Percentiles rank a stretch among this genome's conserved stretches.
phyloP scores from a whole-genome alignment of 441 rosid genomes.

The Pelargonium citronellum region DNA sequence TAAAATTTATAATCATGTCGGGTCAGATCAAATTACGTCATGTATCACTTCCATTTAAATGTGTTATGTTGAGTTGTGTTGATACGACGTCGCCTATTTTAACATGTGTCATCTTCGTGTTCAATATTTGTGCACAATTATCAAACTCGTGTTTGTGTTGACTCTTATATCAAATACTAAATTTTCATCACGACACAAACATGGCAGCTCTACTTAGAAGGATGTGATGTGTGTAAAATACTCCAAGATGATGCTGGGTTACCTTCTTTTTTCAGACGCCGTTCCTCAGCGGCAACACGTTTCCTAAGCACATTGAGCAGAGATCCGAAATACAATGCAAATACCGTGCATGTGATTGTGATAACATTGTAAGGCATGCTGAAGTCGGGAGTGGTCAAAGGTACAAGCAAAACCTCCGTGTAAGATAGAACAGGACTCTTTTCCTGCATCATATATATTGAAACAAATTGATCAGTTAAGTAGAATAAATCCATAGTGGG shows the following conservation, averaged over 20 bases:
- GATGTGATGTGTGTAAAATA: neutral
- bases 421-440: constrained; percentile 53
- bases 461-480: constrained; percentile 13
- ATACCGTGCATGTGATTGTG: constrained; percentile 89
- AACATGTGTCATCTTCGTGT: too few species aligned
- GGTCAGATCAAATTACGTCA: too few species aligned
- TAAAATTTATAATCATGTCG: too few species aligned
- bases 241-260: constrained; percentile 18
- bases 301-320: constrained; percentile 72
- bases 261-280: constrained; percentile 65
- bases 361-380: constrained; percentile 99
- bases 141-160: too few species aligned
- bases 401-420: constrained; percentile 85
- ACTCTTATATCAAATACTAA: too few species aligned
- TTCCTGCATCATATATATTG: constrained; percentile 47
- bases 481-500: constrained; percentile 1
- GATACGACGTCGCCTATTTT: too few species aligned
- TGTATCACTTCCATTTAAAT: too few species aligned
- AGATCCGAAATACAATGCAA: constrained; percentile 86
- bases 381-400: constrained; percentile 93
- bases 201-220: too few species aligned
- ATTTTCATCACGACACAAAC: too few species aligned
- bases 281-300: constrained; percentile 77
- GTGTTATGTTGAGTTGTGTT: too few species aligned
- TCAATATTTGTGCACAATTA: too few species aligned